Evolutionary conservation across 108 stramenopile species (phyloP), one percentile per base, ranked within the genome.

Genomic region (Skeletonema menzelii): DNA sequence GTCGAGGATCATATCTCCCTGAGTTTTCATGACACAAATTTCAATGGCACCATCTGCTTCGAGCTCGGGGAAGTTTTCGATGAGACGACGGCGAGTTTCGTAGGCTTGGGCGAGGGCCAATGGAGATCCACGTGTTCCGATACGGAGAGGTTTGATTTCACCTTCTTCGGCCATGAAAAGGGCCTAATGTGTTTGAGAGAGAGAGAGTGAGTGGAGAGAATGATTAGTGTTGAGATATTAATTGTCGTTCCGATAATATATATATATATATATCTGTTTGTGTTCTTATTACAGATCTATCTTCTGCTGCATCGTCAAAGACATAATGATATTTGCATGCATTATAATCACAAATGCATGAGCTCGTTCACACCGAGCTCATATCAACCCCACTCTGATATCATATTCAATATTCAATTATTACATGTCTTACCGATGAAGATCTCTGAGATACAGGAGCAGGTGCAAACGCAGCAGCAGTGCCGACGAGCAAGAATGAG

Each of bases 1-100:
- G 91, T 97, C 97, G 34, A 98, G 86, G 77, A 98, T 97, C 97
- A 97, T 98, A 80, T 98, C 97, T 34, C 97, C 99, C 62, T 97
- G 97, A 5, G 99, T 99, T 85, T 98, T 99, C 89, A 99, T 93
- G 56, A 98, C 97, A 64, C 92, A 90, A 71, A 99, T 98, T 80
- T 97, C 97, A 64, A 99, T 88, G 63, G 96, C 96, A 44, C 97
- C 98, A 58, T 99, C 97, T 58, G 77, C 87, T 27, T 77, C 69
- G 65, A 99, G 81, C 87, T 99, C 99, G 12, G 91, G 95, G 80
- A 98, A 99, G 20, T 77, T 66, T 69, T 95, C 95, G 63, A 89
- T 86, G 37, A 99, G 88, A 27, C 93, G 85, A 60, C 87, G 70
- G 56, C 95, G 86, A 3, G 99, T 99, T 86, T 97, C 94, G 85